Conservation (phyloP, 257 asterid genomes). For the Penstemon davidsonii region DNA sequence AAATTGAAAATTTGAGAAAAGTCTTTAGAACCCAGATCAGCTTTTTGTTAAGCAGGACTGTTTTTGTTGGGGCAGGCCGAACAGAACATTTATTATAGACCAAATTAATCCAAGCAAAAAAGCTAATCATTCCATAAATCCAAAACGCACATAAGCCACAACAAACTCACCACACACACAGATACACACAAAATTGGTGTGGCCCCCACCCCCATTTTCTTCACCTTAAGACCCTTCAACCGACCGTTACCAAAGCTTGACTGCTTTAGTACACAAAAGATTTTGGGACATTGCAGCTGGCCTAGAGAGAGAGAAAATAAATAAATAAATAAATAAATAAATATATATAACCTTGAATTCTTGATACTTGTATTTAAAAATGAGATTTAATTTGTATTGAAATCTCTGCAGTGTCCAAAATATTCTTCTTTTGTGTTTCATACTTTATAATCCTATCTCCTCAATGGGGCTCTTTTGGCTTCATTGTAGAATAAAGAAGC, state of each 20-base stretch:
- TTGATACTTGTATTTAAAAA: neutral
- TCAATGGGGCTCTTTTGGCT: slow-evolving; percentile 22
- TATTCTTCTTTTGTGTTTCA: slow-evolving; percentile 47
- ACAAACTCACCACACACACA: slow-evolving; percentile 1
- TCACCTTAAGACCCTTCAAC: slow-evolving; percentile 46
- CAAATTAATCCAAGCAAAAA: slow-evolving; percentile 38
- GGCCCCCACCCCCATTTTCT: slow-evolving; percentile 41
- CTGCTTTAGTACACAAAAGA: slow-evolving; percentile 61
- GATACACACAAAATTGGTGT: slow-evolving; percentile 29
- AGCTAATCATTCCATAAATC: slow-evolving; percentile 44
- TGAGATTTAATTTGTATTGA: slow-evolving; percentile 24
- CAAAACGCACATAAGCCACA: slow-evolving; percentile 42
- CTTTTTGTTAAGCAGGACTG: slow-evolving; percentile 8
- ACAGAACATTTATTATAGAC: slow-evolving; percentile 37
- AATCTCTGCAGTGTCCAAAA: slow-evolving; percentile 50
- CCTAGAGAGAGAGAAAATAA: slow-evolving; percentile 20
- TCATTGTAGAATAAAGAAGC: slow-evolving; percentile 14
- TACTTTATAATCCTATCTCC: slow-evolving; percentile 26
- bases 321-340: neutral
- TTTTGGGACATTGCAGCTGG: slow-evolving; percentile 43
- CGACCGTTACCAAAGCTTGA: slow-evolving; percentile 76
- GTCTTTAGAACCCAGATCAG: too few species aligned
- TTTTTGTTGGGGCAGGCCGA: slow-evolving; percentile 27
- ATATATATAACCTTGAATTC: slow-evolving; percentile 9
- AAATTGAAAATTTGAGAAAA: too few species aligned